Evolutionary conservation across 805 yeast species (phyloP).

Genomic region (Wickerhamiella sorbophila): DNA sequence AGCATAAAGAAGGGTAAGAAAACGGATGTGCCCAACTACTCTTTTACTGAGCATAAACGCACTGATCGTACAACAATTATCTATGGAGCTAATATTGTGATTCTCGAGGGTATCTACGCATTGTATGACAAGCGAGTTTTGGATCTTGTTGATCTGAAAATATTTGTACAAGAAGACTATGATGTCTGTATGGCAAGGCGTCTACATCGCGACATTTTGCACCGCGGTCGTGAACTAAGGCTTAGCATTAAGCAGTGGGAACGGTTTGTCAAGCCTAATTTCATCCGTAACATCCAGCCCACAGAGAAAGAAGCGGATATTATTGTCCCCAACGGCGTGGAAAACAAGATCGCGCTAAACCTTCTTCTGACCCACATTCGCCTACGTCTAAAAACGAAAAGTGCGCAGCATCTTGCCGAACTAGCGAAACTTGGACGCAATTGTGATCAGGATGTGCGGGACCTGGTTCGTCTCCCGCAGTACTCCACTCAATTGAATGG

Average conservation of each 20-base stretch:
- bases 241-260: slow-evolving; percentile 89
- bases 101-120: slow-evolving; percentile 84
- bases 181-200: slow-evolving; percentile 88
- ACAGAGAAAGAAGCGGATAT: slow-evolving; percentile 71
- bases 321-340: slow-evolving; percentile 82
- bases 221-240: slow-evolving; percentile 68
- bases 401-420: slow-evolving; percentile 50
- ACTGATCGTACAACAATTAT: slow-evolving; percentile 57
- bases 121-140: slow-evolving; percentile 54
- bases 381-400: slow-evolving; percentile 52
- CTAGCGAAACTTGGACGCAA: slow-evolving; percentile 41
- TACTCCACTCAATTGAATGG: slow-evolving; percentile 53
- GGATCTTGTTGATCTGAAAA: slow-evolving; percentile 68
- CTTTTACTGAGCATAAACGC: slow-evolving; percentile 48
- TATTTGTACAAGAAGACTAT: slow-evolving; percentile 86
- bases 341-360: slow-evolving; percentile 64
- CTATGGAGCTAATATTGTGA: slow-evolving; percentile 88
- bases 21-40: slow-evolving; percentile 52
- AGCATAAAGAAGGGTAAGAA: slow-evolving; percentile 55
- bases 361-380: slow-evolving; percentile 67
- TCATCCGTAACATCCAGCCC: slow-evolving; percentile 58
- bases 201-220: slow-evolving; percentile 69
- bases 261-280: slow-evolving; percentile 80
- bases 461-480: slow-evolving; percentile 7
- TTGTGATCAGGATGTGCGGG: slow-evolving; percentile 7